Conservation (phyloP, 2,329 filamentous ascomycete species). For the Penicillium sp. region DNA sequence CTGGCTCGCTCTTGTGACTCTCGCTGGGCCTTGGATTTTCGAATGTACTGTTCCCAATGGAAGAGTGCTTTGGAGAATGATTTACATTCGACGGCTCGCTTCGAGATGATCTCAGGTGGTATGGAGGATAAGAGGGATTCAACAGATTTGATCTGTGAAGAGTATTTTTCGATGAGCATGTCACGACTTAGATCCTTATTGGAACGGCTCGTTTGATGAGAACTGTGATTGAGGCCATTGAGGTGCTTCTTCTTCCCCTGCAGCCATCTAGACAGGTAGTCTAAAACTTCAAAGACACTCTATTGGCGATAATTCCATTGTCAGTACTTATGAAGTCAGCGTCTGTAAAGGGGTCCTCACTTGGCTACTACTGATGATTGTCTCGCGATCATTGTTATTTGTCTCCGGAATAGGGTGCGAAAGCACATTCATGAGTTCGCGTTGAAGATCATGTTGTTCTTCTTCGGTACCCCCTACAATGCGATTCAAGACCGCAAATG, state of each 20-base stretch:
- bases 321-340: slow-evolving; percentile 8
- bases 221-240: slow-evolving; percentile 30
- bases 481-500: slow-evolving; percentile 79
- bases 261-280: slow-evolving; percentile 88
- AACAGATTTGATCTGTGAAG: slow-evolving; percentile 57
- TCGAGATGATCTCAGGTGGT: slow-evolving; percentile 69
- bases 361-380: slow-evolving; percentile 81
- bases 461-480: slow-evolving; percentile 67
- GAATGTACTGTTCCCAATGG: slow-evolving; percentile 88
- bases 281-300: slow-evolving; percentile 84
- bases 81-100: slow-evolving; percentile 85
- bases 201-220: slow-evolving; percentile 28
- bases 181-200: slow-evolving; percentile 30
- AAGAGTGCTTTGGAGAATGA: slow-evolving; percentile 90
- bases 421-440: slow-evolving; percentile 73
- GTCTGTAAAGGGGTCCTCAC: slow-evolving; percentile 47
- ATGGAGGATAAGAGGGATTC: slow-evolving; percentile 68
- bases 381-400: slow-evolving; percentile 62
- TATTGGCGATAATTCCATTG: slow-evolving; percentile 34
- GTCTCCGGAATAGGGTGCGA: slow-evolving; percentile 55
- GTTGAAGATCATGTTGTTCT: slow-evolving; percentile 62
- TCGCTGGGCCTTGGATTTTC: slow-evolving; percentile 48
- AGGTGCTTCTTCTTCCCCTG: slow-evolving; percentile 66
- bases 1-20: slow-evolving; percentile 52
- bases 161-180: slow-evolving; percentile 31